Base-by-base conservation (phyloP, 352 stramenopile species). In the Peronospora destructor region DNA sequence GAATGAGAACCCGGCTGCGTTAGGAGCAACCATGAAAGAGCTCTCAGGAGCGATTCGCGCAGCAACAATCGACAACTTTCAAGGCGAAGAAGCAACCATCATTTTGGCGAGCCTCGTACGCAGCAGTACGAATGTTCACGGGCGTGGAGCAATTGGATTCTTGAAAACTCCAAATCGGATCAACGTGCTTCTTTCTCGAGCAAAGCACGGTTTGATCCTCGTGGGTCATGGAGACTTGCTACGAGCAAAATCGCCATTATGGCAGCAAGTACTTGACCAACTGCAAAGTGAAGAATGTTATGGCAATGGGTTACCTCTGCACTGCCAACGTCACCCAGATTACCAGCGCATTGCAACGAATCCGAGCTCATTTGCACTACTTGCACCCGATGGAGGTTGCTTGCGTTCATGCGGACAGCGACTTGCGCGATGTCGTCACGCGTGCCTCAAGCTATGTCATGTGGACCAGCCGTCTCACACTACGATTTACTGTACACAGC, bases 321-420 rank as follows among this genome's bases (percentile, higher is more conserved):
- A 77, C 69, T 71, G 69, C 45, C 45, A 75, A 56, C 46, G 60
- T 49, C 59, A 79, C 25, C 53, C 57, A 45, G 21, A 61, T 39
- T 33, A 74, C 23, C 53, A 63, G 25, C 48, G 43, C 19, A 48
- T 64, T 12, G 61, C 57, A 3, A 44, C 32, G 3, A 48, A 29
- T 34, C 49, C 59, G 9, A 23, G 49, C 35, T 70, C 80, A 12
- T 85, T 88, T 35, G 47, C 62, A 23, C 55, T 56, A 29, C 40
- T 73, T 4, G 53, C 72, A 2, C 84, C 84, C n/a, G 78, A 91
- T 68, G 80, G 84, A 30, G 84, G 84, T 6, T 94, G 84, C 48
- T 48, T 63, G 21, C 60, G 66, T 3, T 59, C 64, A 11, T 91
- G 84, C 46, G 62, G 61, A 34, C 61, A 48, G 32, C 64, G 84